Conservation (phyloP, 495 filamentous ascomycete genomes). For the Chaetomium tenue region DNA sequence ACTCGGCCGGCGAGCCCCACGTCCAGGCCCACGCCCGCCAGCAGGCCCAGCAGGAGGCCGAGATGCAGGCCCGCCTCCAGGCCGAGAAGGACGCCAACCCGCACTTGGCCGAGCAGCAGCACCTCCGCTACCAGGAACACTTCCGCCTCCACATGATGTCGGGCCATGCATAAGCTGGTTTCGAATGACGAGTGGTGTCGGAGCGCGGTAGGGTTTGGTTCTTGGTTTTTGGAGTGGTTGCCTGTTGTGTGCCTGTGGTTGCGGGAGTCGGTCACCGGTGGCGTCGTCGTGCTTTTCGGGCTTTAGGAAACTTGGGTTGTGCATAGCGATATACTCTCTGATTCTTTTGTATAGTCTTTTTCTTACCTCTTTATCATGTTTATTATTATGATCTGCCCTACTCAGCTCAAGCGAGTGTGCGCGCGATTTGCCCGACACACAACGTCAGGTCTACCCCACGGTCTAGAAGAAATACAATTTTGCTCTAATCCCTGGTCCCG, state of each 20-base stretch:
- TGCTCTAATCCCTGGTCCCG: too few relatives aligned
- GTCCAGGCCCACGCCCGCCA: neutral
- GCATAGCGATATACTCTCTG: slow-evolving; percentile 6
- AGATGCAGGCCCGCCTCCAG: neutral
- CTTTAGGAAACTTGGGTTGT: neutral
- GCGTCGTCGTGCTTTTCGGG: neutral
- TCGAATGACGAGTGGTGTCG: neutral
- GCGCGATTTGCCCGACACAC: too few relatives aligned
- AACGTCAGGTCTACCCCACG: too few relatives aligned
- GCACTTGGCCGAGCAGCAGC: slow-evolving; percentile 1
- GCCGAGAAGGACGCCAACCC: slow-evolving; percentile 4
- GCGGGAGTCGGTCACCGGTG: neutral
- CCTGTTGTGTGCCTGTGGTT: neutral
- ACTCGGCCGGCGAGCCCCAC: neutral
- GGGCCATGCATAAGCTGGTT: neutral
- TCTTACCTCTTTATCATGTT: neutral
- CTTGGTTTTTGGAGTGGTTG: neutral
- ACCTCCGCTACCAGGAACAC: slow-evolving; percentile 5
- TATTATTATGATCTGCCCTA: neutral
- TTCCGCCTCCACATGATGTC: slow-evolving; percentile 4
- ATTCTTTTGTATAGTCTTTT: slow-evolving; percentile 2
- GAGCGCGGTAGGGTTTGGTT: neutral
- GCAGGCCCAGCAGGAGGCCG: slow-evolving; percentile 28
- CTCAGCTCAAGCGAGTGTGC: neutral
- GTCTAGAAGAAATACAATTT: too few relatives aligned